These are phyloP conservation scores for Paspalum vaginatum DNA, from an alignment of 176 grass and related monocot genomes.

Conservation along the genomic window DNA sequence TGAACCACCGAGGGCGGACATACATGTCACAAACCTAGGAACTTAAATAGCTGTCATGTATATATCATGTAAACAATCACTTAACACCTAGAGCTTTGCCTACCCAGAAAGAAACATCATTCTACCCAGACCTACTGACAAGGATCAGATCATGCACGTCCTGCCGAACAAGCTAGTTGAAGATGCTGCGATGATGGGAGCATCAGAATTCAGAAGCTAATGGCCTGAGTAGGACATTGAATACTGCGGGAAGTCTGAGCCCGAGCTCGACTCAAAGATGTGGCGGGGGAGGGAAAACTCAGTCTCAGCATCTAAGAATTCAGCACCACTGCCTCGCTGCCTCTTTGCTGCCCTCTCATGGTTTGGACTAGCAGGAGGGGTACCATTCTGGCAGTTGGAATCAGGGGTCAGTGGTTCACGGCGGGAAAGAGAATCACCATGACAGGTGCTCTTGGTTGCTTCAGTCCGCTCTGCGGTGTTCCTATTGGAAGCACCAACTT, in stretches of 20 bases:
- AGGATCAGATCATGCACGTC: conserved; percentile 33
- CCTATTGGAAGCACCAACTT: conserved; percentile 46
- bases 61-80: conserved; percentile 48
- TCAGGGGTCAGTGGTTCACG: conserved; percentile 78
- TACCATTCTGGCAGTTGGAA: conserved; percentile 64
- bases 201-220: conserved; percentile 15
- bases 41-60: conserved; percentile 30
- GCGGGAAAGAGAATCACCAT: conserved; percentile 49
- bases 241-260: conserved; percentile 66
- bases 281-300: conserved; percentile 55
- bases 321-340: conserved; percentile 34
- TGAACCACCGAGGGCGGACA: conserved; percentile 27
- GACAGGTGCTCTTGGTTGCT: conserved; percentile 51
- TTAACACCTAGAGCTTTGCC: conserved; percentile 44
- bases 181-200: conserved; percentile 17
- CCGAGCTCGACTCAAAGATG: conserved; percentile 81
- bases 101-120: conserved; percentile 37
- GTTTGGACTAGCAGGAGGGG: conserved; percentile 57
- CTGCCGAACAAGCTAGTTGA: conserved; percentile 24
- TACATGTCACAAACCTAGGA: conserved; percentile 39
- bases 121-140: conserved; percentile 29
- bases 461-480: conserved; percentile 40
- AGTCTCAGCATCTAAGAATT: conserved; percentile 43
- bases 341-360: conserved; percentile 61
- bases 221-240: conserved; percentile 45